Evolutionary conservation across 768 basidiomycete species (phyloP), one percentile per base, ranked within the genome.

Genomic region (Myochromella boudieri): DNA sequence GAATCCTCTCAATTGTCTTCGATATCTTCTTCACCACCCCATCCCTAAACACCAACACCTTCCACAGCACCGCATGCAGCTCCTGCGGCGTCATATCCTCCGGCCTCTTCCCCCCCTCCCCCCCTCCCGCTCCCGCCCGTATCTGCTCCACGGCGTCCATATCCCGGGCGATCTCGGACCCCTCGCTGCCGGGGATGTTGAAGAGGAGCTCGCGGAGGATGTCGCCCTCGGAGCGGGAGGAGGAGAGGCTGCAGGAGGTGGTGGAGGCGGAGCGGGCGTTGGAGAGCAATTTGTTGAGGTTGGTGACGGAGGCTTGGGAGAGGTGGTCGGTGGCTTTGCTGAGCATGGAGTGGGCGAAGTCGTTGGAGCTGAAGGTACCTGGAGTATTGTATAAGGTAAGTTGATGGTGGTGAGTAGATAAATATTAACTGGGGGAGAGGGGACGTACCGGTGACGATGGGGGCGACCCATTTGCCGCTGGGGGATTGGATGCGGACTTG

Each of bases 11-110:
- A 78, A 56, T 51, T 21, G 80, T 87, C 48, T 74, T 80, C 57
- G 79, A 76, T 37, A 95, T 89, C 65, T 82, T 85, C 76, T 93
- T 94, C 58, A 82, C 76, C 22, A 87, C 81, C 80, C 51, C 12
- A 34, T n/a, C n/a, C n/a, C n/a, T 75, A 68, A 95, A 95, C 21
- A 74, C 82, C 61, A 97, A 64, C 5, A 95, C 81, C 67, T 91
- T 81, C 91, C 92, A 95, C 17, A 95, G 67, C 2, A 84, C 81
- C 1, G 78, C 68, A 62, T 94, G 91, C 40, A 95, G 55, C 64
- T 97, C 91, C 66, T 95, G 90, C 3, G 94, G 92, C 42, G 69
- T 82, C 91, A 97, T 90, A 14, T 88, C 79, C 51, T 84, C 81
- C 0, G 93, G 88, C 11, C 74, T 69, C 63, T 83, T 87, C 4